phyloP scores from a whole-genome alignment of 768 basidiomycete species.

The Steccherinum ochraceum region DNA sequence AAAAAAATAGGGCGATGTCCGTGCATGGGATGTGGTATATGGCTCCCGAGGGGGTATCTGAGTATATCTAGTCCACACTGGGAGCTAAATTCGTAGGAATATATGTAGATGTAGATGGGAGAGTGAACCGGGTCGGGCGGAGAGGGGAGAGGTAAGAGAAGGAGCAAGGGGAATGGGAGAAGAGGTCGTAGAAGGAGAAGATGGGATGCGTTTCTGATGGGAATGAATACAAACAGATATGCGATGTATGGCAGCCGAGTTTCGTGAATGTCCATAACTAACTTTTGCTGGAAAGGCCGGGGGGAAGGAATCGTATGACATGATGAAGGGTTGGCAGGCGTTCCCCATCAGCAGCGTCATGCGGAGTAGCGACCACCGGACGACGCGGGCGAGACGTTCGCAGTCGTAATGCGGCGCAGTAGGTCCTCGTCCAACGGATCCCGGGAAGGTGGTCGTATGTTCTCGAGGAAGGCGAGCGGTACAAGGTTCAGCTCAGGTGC shows the following conservation, averaged over 20 bases:
- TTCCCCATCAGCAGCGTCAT: too few species aligned
- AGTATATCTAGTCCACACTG: not conserved
- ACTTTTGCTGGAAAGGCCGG: too few species aligned
- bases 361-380: constrained; percentile 7
- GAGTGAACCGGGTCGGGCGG: too few species aligned
- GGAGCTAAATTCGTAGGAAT: not conserved
- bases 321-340: constrained; percentile 3
- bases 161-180: too few species aligned
- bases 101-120: too few species aligned
- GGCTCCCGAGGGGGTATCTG: not conserved
- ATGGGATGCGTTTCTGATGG: too few species aligned
- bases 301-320: too few species aligned
- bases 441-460: constrained; percentile 45
- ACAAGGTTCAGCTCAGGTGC: constrained; percentile 34
- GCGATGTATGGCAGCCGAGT: not conserved
- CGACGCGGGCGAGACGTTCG: not conserved
- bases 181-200: too few species aligned
- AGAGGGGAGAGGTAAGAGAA: too few species aligned
- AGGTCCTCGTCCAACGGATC: constrained; percentile 62
- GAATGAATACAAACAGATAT: not conserved
- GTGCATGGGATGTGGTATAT: not conserved
- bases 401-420: constrained; percentile 42
- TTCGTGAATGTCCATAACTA: not conserved
- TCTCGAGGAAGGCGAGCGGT: constrained; percentile 58
- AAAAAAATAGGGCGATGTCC: not conserved